Percentiles rank a stretch among this genome's conserved stretches.
phyloP scores from a whole-genome alignment of 345 rosid genomes.

The Angophora floribunda region DNA sequence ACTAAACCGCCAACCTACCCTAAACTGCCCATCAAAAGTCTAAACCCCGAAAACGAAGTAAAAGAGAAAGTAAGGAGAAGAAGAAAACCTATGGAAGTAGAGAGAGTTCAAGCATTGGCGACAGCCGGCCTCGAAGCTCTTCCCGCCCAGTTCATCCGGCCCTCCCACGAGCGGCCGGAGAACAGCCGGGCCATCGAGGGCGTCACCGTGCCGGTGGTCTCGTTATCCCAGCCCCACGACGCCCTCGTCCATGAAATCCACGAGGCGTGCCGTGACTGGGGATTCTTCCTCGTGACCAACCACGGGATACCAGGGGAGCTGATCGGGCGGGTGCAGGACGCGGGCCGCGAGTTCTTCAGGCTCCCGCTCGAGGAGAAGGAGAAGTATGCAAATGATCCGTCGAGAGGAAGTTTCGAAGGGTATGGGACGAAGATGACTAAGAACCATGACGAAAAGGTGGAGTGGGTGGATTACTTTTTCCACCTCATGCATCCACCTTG shows the following conservation, averaged over 20 bases:
- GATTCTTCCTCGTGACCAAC: slow-evolving; percentile 22
- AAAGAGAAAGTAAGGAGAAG: neutral
- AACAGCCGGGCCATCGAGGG: slow-evolving; percentile 32
- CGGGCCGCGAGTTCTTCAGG: slow-evolving; percentile 31
- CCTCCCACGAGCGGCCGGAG: slow-evolving; percentile 26
- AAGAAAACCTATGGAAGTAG: slow-evolving; percentile 6
- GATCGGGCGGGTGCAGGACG: slow-evolving; percentile 22
- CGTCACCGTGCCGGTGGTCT: slow-evolving; percentile 26
- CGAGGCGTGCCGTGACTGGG: slow-evolving; percentile 35
- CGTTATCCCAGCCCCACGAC: slow-evolving; percentile 14
- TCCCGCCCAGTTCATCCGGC: slow-evolving; percentile 31
- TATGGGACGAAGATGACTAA: slow-evolving; percentile 55
- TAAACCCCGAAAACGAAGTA: too few relatives aligned
- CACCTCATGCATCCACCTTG: slow-evolving; percentile 24
- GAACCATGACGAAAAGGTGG: slow-evolving; percentile 28
- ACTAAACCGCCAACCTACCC: too few relatives aligned
- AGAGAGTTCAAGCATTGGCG: slow-evolving; percentile 31
- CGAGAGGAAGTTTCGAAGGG: slow-evolving; percentile 31
- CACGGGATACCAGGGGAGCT: slow-evolving; percentile 24
- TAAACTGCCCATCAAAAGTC: too few relatives aligned
- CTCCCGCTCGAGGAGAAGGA: slow-evolving; percentile 39
- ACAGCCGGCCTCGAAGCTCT: slow-evolving; percentile 2
- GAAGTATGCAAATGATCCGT: slow-evolving; percentile 25
- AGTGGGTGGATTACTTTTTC: slow-evolving; percentile 45
- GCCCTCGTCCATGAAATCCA: neutral